These are phyloP conservation scores for Mycena sp. DNA, from an alignment of 1,284 basidiomycete species.

Conservation along the genomic window DNA sequence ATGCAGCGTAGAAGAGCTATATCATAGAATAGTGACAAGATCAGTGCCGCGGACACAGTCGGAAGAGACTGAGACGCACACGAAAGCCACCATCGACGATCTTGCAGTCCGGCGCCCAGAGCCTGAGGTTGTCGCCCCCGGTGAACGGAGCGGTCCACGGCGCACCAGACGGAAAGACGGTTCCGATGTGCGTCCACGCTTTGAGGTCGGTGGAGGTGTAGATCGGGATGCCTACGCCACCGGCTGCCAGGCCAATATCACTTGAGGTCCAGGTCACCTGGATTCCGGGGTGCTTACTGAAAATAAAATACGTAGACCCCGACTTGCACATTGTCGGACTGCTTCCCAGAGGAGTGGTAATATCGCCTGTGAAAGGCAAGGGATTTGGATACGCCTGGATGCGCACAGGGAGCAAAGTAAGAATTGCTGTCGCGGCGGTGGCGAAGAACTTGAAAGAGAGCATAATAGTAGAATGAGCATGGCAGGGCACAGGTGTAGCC, in stretches of 20 bases:
- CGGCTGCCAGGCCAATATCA: neutral
- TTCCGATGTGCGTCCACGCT: neutral
- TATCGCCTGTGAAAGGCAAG: neutral
- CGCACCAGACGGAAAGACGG: constrained; percentile 17
- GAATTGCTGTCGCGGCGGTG: neutral
- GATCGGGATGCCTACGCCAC: constrained; percentile 11
- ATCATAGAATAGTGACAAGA: no score
- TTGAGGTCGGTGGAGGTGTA: constrained; percentile 4
- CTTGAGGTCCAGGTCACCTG: neutral
- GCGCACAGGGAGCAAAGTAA: neutral
- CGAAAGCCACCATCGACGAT: neutral
- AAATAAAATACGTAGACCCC: constrained; percentile 1
- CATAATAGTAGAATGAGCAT: neutral
- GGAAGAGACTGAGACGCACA: neutral
- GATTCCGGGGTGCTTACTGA: neutral
- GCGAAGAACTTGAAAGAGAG: neutral
- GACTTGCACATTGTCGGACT: neutral
- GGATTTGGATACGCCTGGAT: neutral
- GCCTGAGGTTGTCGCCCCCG: neutral
- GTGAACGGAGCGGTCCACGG: constrained; percentile 20
- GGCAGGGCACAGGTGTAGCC: no score
- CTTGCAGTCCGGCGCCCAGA: constrained; percentile 26
- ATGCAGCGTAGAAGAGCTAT: constrained; percentile 23
- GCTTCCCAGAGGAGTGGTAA: neutral
- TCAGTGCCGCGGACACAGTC: neutral